phyloP scores from a whole-genome alignment of 805 yeast species.

The Ogataea haglerorum region DNA sequence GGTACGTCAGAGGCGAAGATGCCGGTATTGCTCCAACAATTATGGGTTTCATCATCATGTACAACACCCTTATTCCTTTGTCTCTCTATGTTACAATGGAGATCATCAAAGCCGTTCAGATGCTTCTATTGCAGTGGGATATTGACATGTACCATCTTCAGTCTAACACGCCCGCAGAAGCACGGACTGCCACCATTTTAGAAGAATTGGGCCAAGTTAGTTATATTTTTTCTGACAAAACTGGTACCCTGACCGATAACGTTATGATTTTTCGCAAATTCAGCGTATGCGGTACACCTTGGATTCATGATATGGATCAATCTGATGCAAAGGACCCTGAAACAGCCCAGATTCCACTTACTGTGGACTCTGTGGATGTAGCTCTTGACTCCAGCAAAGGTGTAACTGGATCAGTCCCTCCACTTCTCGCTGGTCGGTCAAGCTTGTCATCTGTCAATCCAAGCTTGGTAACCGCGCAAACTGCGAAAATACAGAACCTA shows the following conservation, averaged over 20 bases:
- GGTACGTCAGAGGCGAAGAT: conserved; percentile 74
- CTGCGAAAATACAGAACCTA: conserved; percentile 37
- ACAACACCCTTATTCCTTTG: conserved; percentile 90
- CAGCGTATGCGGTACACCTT: conserved; percentile 82
- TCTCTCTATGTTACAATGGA: conserved; percentile 97
- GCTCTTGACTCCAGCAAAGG: conserved; percentile 5
- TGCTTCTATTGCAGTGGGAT: conserved; percentile 79
- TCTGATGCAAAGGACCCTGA: conserved; percentile 27
- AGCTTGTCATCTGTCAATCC: conserved; percentile 46
- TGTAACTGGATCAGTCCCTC: conserved; percentile 17
- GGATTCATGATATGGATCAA: conserved; percentile 75
- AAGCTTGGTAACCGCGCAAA: conserved; percentile 25
- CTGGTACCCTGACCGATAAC: conserved; percentile 96
- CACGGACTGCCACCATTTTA: conserved; percentile 89
- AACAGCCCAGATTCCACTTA: conserved; percentile 6
- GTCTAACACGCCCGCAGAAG: conserved; percentile 88
- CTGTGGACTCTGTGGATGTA: neutral
- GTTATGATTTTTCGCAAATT: conserved; percentile 88
- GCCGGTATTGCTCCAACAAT: conserved; percentile 86
- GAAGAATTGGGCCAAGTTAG: conserved; percentile 98
- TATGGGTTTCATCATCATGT: conserved; percentile 97
- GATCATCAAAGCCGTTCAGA: conserved; percentile 85
- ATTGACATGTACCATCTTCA: conserved; percentile 89
- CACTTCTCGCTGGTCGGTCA: conserved; percentile 47
- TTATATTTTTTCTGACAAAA: conserved; percentile 91